Evolutionary conservation across 1,139 yeast species (phyloP).

Genomic region (Yamadazyma sp.): DNA sequence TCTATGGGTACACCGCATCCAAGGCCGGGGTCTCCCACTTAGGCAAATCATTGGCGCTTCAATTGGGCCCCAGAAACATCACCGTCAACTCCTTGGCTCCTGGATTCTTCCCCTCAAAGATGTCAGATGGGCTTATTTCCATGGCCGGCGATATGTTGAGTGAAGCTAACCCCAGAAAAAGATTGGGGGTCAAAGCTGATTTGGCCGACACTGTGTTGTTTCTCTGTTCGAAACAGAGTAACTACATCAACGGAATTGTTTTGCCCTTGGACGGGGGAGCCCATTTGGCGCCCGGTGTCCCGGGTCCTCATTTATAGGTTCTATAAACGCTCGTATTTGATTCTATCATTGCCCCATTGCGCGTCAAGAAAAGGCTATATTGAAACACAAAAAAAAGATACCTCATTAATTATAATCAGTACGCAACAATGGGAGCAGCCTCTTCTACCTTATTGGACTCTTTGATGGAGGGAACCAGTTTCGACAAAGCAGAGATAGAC

Average conservation of each 20-base stretch:
- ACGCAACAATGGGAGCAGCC: constrained; percentile 58
- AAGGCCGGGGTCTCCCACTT: constrained; percentile 77
- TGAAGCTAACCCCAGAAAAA: constrained; percentile 57
- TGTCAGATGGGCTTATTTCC: constrained; percentile 67
- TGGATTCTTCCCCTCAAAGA: constrained; percentile 76
- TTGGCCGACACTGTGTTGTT: constrained; percentile 60
- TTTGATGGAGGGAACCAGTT: constrained; percentile 75
- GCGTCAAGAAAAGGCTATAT: too few species aligned
- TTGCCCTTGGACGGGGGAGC: constrained; percentile 77
- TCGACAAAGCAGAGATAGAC: constrained; percentile 88
- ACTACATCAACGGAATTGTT: constrained; percentile 69
- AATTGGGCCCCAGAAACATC: constrained; percentile 65
- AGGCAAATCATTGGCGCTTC: constrained; percentile 62
- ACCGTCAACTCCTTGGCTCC: constrained; percentile 74
- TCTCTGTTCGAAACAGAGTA: constrained; percentile 58
- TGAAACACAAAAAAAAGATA: too few species aligned
- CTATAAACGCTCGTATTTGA: background rate
- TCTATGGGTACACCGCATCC: constrained; percentile 72
- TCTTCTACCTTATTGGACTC: constrained; percentile 67
- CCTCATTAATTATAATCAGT: background rate
- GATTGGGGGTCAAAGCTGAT: constrained; percentile 67
- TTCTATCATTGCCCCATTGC: too few species aligned
- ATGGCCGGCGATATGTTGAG: constrained; percentile 52
- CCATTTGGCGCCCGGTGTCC: constrained; percentile 27
- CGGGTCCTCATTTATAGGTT: constrained; percentile 5